phyloP scores from a whole-genome alignment of 306 rosid genomes.

The Cyclanthera cordifolia region DNA sequence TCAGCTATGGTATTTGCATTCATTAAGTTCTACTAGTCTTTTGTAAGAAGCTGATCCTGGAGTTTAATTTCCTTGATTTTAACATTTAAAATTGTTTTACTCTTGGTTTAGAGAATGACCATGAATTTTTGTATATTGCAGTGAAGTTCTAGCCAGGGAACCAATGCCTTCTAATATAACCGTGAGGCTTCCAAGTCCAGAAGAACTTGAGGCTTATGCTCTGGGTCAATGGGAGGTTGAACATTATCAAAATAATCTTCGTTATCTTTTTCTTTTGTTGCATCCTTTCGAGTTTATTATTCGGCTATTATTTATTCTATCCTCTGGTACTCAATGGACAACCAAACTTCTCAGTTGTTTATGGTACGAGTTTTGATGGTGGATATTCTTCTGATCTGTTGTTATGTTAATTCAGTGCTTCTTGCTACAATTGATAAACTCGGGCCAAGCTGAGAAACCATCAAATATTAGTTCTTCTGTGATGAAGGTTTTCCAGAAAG shows the following conservation, averaged over 20 bases:
- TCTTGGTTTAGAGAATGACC: conserved; percentile 15
- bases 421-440: conserved; percentile 85
- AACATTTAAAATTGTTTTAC: background rate
- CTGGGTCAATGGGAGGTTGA: conserved; percentile 81
- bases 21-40: background rate
- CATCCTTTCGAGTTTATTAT: conserved; percentile 7
- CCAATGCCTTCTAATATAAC: conserved; percentile 78
- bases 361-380: conserved; percentile 22
- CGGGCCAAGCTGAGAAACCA: conserved; percentile 63
- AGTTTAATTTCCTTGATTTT: background rate
- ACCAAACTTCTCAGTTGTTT: conserved; percentile 1
- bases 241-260: conserved; percentile 16
- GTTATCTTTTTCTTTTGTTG: background rate
- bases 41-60: background rate
- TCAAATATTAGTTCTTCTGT: conserved; percentile 64
- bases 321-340: background rate
- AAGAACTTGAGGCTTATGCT: conserved; percentile 77
- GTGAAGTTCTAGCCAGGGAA: conserved; percentile 92
- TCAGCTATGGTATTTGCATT: background rate
- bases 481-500: conserved; percentile 91
- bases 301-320: background rate
- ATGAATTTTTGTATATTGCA: conserved; percentile 32
- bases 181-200: conserved; percentile 72
- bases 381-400: conserved; percentile 29
- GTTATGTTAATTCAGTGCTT: conserved; percentile 60